Conservation (phyloP, 768 basidiomycete species). For the Trametes coccinea region DNA sequence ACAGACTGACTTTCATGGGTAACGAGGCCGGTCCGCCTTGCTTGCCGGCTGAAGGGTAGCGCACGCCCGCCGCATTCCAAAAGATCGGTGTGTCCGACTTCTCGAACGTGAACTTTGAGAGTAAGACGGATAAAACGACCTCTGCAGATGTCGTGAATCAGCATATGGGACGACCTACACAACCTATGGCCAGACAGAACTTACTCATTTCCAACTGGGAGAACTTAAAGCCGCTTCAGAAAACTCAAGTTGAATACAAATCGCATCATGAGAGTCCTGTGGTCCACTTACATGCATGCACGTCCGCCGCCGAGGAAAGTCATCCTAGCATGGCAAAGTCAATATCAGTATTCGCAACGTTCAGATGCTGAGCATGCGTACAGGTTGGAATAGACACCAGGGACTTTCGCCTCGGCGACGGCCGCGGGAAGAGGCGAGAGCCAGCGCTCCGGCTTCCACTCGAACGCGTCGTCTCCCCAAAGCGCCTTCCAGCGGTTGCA, state of each 20-base stretch:
- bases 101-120: slow-evolving; percentile 11
- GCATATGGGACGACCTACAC: no score
- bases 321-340: neutral
- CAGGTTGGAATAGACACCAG: slow-evolving; percentile 16
- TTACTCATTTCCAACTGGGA: slow-evolving; percentile 26
- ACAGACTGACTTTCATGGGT: slow-evolving; percentile 4
- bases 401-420: slow-evolving; percentile 11
- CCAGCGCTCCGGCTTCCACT: slow-evolving; percentile 32
- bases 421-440: slow-evolving; percentile 3
- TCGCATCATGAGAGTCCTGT: no score
- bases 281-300: slow-evolving; percentile 10
- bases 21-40: neutral
- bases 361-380: neutral
- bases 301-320: slow-evolving; percentile 14
- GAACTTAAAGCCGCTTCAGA: slow-evolving; percentile 24
- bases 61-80: slow-evolving; percentile 13
- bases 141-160: no score
- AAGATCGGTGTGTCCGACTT: neutral
- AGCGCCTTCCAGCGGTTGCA: slow-evolving; percentile 39
- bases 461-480: slow-evolving; percentile 42
- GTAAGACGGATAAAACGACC: slow-evolving; percentile 10
- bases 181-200: neutral
- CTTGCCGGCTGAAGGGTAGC: slow-evolving; percentile 6
- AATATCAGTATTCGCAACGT: neutral
- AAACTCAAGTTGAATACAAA: neutral